phyloP scores from a whole-genome alignment of 139 green algal genomes.

The Ettlia oleoabundans region DNA sequence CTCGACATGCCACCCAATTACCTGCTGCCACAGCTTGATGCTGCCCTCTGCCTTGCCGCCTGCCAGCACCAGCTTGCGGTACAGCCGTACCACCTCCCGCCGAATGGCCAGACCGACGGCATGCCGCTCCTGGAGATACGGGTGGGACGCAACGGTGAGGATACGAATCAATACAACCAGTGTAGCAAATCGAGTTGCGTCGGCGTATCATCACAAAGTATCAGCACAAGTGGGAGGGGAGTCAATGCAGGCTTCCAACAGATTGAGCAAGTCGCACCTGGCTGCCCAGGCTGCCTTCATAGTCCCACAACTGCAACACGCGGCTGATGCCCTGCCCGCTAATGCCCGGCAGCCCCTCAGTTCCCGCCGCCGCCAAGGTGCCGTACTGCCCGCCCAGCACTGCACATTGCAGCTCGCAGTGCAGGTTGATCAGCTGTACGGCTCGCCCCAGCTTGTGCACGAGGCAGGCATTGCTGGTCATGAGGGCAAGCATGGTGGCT shows the following conservation, averaged over 20 bases:
- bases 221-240: too few species aligned
- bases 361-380: neutral
- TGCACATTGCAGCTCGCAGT: conserved; percentile 66
- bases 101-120: conserved; percentile 57
- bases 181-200: too few species aligned
- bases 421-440: conserved; percentile 62
- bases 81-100: conserved; percentile 61
- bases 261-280: too few species aligned
- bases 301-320: conserved; percentile 77
- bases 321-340: neutral
- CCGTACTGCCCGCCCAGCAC: conserved; percentile 25
- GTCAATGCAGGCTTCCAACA: too few species aligned
- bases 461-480: conserved; percentile 72
- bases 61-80: conserved; percentile 27
- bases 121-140: conserved; percentile 56
- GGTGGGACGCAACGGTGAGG: too few species aligned
- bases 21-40: conserved; percentile 38
- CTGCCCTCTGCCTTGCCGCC: conserved; percentile 11
- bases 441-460: conserved; percentile 73
- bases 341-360: neutral
- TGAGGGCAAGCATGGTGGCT: conserved; percentile 62
- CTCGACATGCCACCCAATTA: neutral
- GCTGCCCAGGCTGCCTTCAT: conserved; percentile 57
- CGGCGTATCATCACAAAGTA: too few species aligned
- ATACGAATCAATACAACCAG: too few species aligned